Base-by-base conservation (phyloP, 495 filamentous ascomycete species). In the Letharia lupina region DNA sequence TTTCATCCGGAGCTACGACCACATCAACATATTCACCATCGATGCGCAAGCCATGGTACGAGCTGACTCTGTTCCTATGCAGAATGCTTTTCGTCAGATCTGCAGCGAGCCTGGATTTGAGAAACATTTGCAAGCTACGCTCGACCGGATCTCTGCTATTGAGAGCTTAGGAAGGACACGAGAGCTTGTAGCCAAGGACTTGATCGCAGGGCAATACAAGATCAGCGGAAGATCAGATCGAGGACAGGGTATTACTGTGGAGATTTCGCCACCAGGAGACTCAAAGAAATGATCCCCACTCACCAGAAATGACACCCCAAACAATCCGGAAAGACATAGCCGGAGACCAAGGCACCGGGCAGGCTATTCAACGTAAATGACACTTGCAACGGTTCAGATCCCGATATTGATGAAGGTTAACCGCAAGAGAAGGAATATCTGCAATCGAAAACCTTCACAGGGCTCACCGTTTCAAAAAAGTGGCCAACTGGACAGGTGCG, bases 1-100 rank as follows among this genome's bases (percentile, higher is more conserved):
- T 72, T 98, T 98, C 74, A 91, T 98, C 72, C 86, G 93, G 69
- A 83, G 84, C 59, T 91, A 96, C 71, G 95, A 98, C 74, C 88
- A 94, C 66, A 84, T 93, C 62, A 98, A 98, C 71, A 84, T 98
- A 58, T 97, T 98, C 77, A 96, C 91, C 42, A 98, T 98, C 71
- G 91, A 93, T 67, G 90, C 86, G 40, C 82, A 84, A 37, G 91
- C 92, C 40, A 88, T 88, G 78, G 94, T 98, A 2, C 86, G 95
- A 31, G 94, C 94, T 8, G 92, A 96, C 76, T 91, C 88, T 7
- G 94, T 98, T 45, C 94, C 94, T 13, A 98, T 98, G 94, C 90
- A 93, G 76, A 85, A 85, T 52, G 94, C 95, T 0, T 97, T 98
- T 75, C 82, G 84, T 41, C 83, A 92, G 68, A 90, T 98, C 9